Base-by-base conservation (phyloP, 495 filamentous ascomycete species). In the Bacidia gigantensis region DNA sequence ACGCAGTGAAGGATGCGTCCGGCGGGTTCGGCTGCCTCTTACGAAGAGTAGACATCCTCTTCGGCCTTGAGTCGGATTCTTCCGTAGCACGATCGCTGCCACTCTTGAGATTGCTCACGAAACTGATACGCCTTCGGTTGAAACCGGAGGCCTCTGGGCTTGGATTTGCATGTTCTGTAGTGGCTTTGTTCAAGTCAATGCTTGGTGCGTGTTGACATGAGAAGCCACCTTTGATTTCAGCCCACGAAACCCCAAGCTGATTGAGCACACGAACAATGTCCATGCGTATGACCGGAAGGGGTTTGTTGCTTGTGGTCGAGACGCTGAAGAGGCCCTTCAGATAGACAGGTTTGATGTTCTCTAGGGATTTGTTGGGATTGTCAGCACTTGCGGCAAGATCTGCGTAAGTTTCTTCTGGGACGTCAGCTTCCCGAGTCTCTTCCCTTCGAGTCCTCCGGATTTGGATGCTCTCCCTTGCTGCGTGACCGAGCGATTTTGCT, bases 291-390 rank as follows among this genome's bases (percentile, higher is more conserved):
- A 84, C 75, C 2, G 78, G 63, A 20, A 97, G 73, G 1, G 93
- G 87, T 57, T 89, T 92, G 60, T 83, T 93, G 57, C 89, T 95
- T 2, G 92, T 99, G 0, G 92, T 99, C 3, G 86, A 89, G 29
- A 97, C 92, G 62, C 89, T 96, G 72, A 99, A 99, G 22, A 99
- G 79, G 21, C 92, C 92, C 65, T 99, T 99, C 23, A 99, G 78
- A 62, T 83, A 99, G 23, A 97, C 92, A 1, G 93, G 93, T 61
- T 95, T 97, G 40, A 83, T 79, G 38, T 81, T 70, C 56, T 84
- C 74, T 59, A 85, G 67, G 68, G 70, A 73, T 68, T 60, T 75
- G 69, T 70, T 74, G 53, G 65, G 76, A 58, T 69, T 68, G 63
- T 72, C 75, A 20, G 69, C 65, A 17, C 43, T 54, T 25, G 62